These are phyloP conservation scores for Uncinocarpus reesii DNA, from an alignment of 2,329 filamentous ascomycete genomes.

Conservation along the genomic window DNA sequence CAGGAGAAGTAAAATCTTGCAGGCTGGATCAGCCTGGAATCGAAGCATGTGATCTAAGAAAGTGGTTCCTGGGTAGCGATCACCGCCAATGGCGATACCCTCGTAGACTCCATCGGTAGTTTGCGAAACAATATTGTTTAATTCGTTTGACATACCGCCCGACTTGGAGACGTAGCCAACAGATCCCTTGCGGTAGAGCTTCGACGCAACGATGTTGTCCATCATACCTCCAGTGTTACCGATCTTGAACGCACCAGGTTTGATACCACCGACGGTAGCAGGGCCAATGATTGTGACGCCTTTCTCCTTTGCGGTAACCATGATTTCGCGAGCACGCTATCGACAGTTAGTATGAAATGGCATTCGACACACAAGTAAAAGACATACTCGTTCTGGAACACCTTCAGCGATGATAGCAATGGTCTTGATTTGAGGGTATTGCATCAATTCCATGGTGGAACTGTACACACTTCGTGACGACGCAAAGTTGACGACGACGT, in stretches of 20 bases:
- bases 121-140: constrained; percentile 98
- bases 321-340: constrained; percentile 91
- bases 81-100: constrained; percentile 98
- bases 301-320: constrained; percentile 95
- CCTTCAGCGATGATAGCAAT: constrained; percentile 99
- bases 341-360: constrained; percentile 7
- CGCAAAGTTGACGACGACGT: constrained; percentile 98
- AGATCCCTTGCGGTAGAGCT: constrained; percentile 98
- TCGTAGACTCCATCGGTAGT: constrained; percentile 97
- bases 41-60: constrained; percentile 98
- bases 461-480: constrained; percentile 97
- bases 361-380: not conserved
- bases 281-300: constrained; percentile 98
- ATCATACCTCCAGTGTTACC: constrained; percentile 99
- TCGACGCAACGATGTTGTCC: constrained; percentile 99
- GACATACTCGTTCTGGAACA: constrained; percentile 82
- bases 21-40: constrained; percentile 92
- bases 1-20: constrained; percentile 92
- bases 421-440: constrained; percentile 91
- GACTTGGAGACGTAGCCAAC: constrained; percentile 99
- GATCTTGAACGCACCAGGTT: constrained; percentile 98
- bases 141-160: constrained; percentile 99
- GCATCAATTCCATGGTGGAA: constrained; percentile 98
- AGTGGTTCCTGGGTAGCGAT: constrained; percentile 95
- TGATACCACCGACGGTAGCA: constrained; percentile 97